phyloP scores from a whole-genome alignment of 805 yeast species.

The Priceomyces medius region DNA sequence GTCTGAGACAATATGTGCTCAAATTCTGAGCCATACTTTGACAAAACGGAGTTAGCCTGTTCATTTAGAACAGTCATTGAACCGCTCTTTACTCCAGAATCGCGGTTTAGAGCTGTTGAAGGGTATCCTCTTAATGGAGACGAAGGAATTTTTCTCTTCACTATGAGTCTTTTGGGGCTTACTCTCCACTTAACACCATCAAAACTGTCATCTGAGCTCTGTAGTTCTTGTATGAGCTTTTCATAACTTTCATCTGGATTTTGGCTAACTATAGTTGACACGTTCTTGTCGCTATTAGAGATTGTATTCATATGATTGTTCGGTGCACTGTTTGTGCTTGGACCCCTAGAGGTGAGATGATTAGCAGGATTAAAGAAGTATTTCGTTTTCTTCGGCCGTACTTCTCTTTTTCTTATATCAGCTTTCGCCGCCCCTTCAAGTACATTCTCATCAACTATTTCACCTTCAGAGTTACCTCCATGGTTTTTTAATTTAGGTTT shows the following conservation, averaged over 20 bases:
- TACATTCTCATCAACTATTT: no score
- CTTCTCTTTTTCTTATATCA: constrained; percentile 1
- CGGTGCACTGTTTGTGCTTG: background rate
- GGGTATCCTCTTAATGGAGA: constrained; percentile 40
- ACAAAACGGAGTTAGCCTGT: constrained; percentile 36
- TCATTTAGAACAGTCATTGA: constrained; percentile 26
- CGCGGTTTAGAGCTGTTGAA: background rate
- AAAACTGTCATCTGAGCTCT: constrained; percentile 44
- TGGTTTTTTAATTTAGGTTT: background rate
- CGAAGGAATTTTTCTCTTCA: constrained; percentile 28
- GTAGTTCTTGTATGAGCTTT: constrained; percentile 20
- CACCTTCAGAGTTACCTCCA: no score
- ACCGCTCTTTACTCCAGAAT: constrained; percentile 7
- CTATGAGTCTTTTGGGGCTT: constrained; percentile 27
- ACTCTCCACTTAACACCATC: constrained; percentile 46
- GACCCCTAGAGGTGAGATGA: constrained; percentile 17
- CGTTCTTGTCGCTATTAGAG: background rate
- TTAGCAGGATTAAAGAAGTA: constrained; percentile 38
- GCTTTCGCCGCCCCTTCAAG: no score
- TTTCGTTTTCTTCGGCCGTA: constrained; percentile 19
- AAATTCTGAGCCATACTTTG: constrained; percentile 43
- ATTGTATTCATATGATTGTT: background rate
- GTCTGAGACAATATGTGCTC: constrained; percentile 29
- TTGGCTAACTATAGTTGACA: background rate
- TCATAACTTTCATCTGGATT: constrained; percentile 11